Evolutionary conservation across 1,139 yeast species (phyloP), one percentile per base, ranked within the genome.

Genomic region (Zygosaccharomyces pseudobailii): DNA sequence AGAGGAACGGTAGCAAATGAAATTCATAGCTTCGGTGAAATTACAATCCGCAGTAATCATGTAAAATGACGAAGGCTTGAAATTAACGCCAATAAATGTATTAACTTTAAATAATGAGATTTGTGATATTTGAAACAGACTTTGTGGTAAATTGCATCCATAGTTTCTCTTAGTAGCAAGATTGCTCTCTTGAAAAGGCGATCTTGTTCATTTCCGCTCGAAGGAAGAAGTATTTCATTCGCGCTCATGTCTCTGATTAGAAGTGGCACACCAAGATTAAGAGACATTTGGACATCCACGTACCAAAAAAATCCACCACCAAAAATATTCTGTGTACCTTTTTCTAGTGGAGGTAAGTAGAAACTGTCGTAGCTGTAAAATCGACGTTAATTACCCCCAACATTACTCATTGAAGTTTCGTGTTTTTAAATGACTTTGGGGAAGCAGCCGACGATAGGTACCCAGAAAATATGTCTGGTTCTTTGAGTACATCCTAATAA

Each of bases 351-450:
- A 5, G 10, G 13, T 38, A 8, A 23, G 4, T 3, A 33, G 33
- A 25, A 38, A 34, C 41, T 7, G 41, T 38, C 20, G 3, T 24
- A 7, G 41, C 41, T 9, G 25, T 25, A 4, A 38, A 24, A 32
- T 38, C 41, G 8, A 38, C 23, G 27, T 38, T 13, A n/a, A 24
- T 17, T 6, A 24, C 22, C 3, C 27, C 27, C 22, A 38, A 7
- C 41, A 38, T 38, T 6, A 38, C 33, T 13, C 33, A 38, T n/a
- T 38, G 41, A 27, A 38, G 41, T 17, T n/a, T n/a, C n/a, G n/a
- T n/a, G n/a, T n/a, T n/a, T n/a, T n/a, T n/a, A n/a, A n/a, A n/a
- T n/a, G n/a, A n/a, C n/a, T n/a, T n/a, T n/a, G n/a, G n/a, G 1
- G 41, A 38, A n/a, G 41, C 41, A 6, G 41, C 31, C 5, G 41